These are phyloP conservation scores for Entomortierella beljakovae DNA, from an alignment of 192 early-diverging fungal genomes.

Conservation along the genomic window DNA sequence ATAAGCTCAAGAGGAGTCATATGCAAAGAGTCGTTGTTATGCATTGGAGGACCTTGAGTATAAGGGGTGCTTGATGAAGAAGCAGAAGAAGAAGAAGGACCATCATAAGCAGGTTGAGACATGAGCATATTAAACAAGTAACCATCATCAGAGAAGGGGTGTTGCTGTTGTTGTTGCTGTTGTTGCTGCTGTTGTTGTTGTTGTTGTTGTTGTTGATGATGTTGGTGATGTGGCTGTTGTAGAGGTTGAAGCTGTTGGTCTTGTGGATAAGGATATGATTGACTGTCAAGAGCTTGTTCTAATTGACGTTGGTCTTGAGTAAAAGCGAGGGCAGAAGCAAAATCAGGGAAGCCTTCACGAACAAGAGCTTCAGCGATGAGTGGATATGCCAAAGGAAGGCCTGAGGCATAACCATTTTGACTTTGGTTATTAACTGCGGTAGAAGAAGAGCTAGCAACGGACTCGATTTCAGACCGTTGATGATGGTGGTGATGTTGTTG, in stretches of 20 bases:
- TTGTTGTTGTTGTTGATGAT: slow-evolving; percentile 27
- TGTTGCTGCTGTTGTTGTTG: not conserved
- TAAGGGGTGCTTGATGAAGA: slow-evolving; percentile 7
- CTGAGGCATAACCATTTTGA: not conserved
- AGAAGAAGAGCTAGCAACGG: slow-evolving; percentile 15
- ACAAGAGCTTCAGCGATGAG: slow-evolving; percentile 38
- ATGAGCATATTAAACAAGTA: slow-evolving; percentile 32
- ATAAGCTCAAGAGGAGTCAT: slow-evolving; percentile 41
- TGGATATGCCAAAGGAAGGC: slow-evolving; percentile 32
- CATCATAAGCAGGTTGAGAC: slow-evolving; percentile 22
- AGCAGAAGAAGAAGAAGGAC: slow-evolving; percentile 7
- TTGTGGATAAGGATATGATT: slow-evolving; percentile 15
- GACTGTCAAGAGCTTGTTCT: slow-evolving; percentile 35
- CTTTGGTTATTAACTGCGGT: not conserved
- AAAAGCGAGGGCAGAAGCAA: slow-evolving; percentile 29
- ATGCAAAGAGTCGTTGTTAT: slow-evolving; percentile 12
- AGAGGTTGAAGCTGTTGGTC: slow-evolving; percentile 12
- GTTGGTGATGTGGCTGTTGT: slow-evolving; percentile 14
- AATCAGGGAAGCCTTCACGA: slow-evolving; percentile 40
- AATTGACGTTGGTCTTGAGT: slow-evolving; percentile 44
- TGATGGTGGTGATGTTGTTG: too few relatives aligned
- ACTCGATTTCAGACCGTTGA: slow-evolving; percentile 29
- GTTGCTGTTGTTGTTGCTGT: slow-evolving; percentile 1
- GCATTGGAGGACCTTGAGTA: slow-evolving; percentile 5
- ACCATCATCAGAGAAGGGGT: slow-evolving; percentile 21